Base-by-base conservation (phyloP, 2,329 filamentous ascomycete species). In the Zymoseptoria tritici region DNA sequence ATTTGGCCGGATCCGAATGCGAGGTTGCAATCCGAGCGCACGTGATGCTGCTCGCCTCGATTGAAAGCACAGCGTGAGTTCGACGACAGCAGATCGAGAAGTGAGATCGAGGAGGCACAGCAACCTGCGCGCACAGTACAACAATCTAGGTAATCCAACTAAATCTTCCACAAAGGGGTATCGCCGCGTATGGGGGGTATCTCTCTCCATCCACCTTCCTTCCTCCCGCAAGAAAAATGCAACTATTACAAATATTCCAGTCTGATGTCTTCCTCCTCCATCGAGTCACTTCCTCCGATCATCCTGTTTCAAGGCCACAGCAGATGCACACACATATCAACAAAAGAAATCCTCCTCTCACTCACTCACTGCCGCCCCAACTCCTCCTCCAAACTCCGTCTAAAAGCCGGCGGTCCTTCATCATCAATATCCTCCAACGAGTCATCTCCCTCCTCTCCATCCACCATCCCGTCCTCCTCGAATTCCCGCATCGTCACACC, bases 391-490 rank as follows among this genome's bases (percentile, higher is more conserved):
- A 49, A 29, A 16, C 49, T 52, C 54, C 57, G 19, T 19, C 56
- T 19, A 26, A 53, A 53, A 26, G 51, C 51, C 22, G 51, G 51
- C 22, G 51, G 51, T 7, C 51, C 51, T 7, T 53, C 51, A 53
- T 22, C 51, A 9, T n/a, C 59, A 46, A 54, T 29, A 9, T 21
- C 51, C 29, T 54, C 55, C 22, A 55, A 42, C 46, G 54, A 24
- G 24, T 61, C 42, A 50, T 77, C 78, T 60, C 81, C 81, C 46
- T 77, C 77, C 56, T 79, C 79, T 4, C 54, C 59, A 46, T 76
- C 83, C 62, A 79, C 36, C 4, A 13, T 4, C 36, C 83, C 80
- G 60, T 82, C 80, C 49, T 77, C 78, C 61, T 81, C 81, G 49
- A 78, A 78, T 56, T 79, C n/a, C n/a, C n/a, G n/a, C n/a, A n/a